Base-by-base conservation (phyloP, 169 alveolate genomes). In the Plasmodium falciparum region DNA sequence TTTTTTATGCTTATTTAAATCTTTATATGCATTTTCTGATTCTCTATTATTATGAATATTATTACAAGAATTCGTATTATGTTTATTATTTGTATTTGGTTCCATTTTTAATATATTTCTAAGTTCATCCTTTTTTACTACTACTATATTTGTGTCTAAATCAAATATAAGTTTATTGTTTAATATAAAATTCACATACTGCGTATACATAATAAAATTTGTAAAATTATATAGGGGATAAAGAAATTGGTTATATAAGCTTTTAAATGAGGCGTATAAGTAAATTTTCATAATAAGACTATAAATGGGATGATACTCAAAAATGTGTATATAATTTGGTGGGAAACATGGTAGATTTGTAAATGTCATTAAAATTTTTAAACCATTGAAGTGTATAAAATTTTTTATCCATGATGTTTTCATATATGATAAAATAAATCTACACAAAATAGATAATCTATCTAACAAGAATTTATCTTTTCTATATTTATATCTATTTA, bases 361-460 rank as follows among this genome's bases (percentile, higher is more conserved):
- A 62, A 22, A 83, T 4, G 74, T 45, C 83, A 83, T 70, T 70
- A 83, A 70, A n/a, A 70, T 54, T 73, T 83, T 83, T 9, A 83
- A 47, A 9, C 91, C 91, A 29, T 83, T 83, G 24, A 70, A 67
- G 15, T 83, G 69, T 20, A 83, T 56, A 29, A 83, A 83, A 5
- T 59, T 58, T 56, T 83, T 83, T 15, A 83, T 59, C 91, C 91
- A 83, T 20, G 83, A 70, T 11, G 74, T 61, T 73, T 83, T 83
- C 91, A 83, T 83, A 83, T 70, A 83, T n/a, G 91, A 67, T 15
- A 71, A 50, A 65, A 83, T 71, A 56, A 73, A 83, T 26, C 91
- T 62, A 83, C 86, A 67, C 7, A 83, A 43, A 52, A 83, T 71
- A 11, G 91, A 83, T 70, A 83, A 70, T 45, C 91, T 56, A 45